Evolutionary conservation across 805 yeast genomes (phyloP).

Genomic region (Ascoidea rubescens): DNA sequence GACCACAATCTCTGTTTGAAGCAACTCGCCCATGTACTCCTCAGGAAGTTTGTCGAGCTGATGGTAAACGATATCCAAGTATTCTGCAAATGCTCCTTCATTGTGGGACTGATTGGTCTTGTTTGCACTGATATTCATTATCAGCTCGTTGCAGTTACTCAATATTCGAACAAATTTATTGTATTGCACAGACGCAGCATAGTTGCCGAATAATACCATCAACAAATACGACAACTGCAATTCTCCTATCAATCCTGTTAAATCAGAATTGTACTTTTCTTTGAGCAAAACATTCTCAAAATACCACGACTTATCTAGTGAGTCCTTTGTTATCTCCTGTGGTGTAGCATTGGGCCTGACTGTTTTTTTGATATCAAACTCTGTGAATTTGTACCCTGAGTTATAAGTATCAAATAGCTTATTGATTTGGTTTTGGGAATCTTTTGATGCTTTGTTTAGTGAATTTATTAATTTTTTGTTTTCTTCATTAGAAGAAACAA

Average conservation of each 20-base stretch:
- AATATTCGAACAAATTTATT: slow-evolving; percentile 2
- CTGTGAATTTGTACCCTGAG: too few relatives aligned
- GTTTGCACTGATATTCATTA: background rate
- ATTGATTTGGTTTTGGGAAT: too few relatives aligned
- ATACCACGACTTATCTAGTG: slow-evolving; percentile 51
- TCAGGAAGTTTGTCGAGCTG: too few relatives aligned
- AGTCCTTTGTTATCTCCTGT: slow-evolving; percentile 32
- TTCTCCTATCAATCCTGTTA: slow-evolving; percentile 31
- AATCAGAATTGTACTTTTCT: slow-evolving; percentile 17
- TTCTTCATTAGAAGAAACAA: too few relatives aligned
- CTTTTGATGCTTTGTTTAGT: too few relatives aligned
- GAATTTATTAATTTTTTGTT: too few relatives aligned
- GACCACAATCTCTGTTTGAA: too few relatives aligned
- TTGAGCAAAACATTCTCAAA: slow-evolving; percentile 22
- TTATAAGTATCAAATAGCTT: too few relatives aligned
- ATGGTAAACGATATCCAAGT: too few relatives aligned
- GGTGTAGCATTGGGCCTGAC: slow-evolving; percentile 22
- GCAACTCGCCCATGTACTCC: too few relatives aligned
- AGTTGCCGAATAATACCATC: slow-evolving; percentile 42
- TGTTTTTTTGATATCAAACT: slow-evolving; percentile 27
- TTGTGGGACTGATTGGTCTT: too few relatives aligned
- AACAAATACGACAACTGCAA: slow-evolving; percentile 36
- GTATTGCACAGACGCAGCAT: slow-evolving; percentile 45
- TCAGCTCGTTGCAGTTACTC: background rate
- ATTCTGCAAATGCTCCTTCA: too few relatives aligned